Base-by-base conservation (phyloP, 164 flowering plant species). In the Malania oleifera region DNA sequence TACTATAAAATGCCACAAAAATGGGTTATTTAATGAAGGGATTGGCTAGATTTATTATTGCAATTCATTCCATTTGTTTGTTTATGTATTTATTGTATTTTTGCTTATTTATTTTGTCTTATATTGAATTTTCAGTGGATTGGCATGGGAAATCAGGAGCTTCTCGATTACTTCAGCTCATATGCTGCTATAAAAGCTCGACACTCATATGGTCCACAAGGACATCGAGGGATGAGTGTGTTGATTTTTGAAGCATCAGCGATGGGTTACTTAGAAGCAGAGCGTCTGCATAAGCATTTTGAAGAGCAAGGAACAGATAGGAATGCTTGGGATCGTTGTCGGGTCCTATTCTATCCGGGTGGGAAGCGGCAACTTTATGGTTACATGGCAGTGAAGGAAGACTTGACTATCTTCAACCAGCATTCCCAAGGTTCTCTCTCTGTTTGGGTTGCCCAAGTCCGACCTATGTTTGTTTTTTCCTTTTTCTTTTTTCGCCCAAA, bases 141-240 rank as follows among this genome's bases (percentile, higher is more conserved):
- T 49, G 99, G 99, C 40, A 95, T 95, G 97, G 99, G 99, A 12
- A 95, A 83, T 64, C 84, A 70, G 53, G 99, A 91, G 68, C 89
- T 95, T 51, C 80, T 95, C 9, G 96, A 86, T 4, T 84, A 80
- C 55, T 95, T 95, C 70, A 59, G 59, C 35, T 0, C 58, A 0
- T 95, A 85, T 64, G 66, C 71, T 43, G 85, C 95, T 29, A 69
- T 59, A 2, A 95, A 67, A 70, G 89, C 99, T 20, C 77, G 84
- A 2, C 96, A 91, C 59, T 78, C 99, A 1, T 93, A 90, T 70
- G 99, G 99, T 37, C 99, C 99, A 35, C 82, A 78, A 52, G 99
- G 99, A 13, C 99, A 93, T 62, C 84, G 99, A 23, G 99, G 99
- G 29, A 82, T 85, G 74, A 90, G 97, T 73, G 59, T 91, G 26